A percentile compares a stretch with the other conserved stretches of the same genome.
Evolutionary conservation across 1,284 basidiomycete species (phyloP).

Genomic region (Microbotryum violaceum): DNA sequence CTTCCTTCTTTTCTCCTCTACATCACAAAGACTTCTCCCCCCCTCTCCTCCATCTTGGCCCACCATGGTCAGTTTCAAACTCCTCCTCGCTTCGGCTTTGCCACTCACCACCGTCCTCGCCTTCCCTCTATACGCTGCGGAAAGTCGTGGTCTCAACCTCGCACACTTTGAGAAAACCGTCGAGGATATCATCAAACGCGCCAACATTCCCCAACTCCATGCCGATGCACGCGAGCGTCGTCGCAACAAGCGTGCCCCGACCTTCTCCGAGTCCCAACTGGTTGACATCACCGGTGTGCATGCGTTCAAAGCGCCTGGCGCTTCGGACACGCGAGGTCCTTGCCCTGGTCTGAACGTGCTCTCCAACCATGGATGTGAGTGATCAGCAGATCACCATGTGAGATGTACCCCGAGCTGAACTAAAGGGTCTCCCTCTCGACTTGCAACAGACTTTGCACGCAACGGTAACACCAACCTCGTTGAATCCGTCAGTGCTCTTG

Average conservation of each 20-base stretch:
- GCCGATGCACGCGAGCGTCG: background rate
- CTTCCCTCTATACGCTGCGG: constrained; percentile 3
- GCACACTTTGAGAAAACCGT: background rate
- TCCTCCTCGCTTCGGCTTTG: background rate
- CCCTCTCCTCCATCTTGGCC: background rate
- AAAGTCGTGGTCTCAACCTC: background rate
- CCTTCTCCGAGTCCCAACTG: constrained; percentile 2
- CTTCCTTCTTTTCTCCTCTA: background rate
- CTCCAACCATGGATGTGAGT: constrained; percentile 8
- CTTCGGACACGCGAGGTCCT: constrained; percentile 10
- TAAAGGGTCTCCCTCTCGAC: background rate
- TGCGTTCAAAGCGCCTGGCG: background rate
- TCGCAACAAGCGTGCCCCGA: constrained; percentile 2
- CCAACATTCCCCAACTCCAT: constrained; percentile 2
- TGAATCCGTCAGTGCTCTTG: constrained; percentile 2
- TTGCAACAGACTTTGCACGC: constrained; percentile 4
- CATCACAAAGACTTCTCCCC: background rate
- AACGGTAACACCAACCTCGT: constrained; percentile 6
- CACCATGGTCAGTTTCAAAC: background rate
- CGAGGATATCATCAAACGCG: constrained; percentile 8
- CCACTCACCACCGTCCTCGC: background rate
- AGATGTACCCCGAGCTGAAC: background rate
- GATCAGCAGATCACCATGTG: background rate
- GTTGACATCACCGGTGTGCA: constrained; percentile 8
- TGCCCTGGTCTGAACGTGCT: constrained; percentile 8